phyloP scores from a whole-genome alignment of 2,329 filamentous ascomycete species.

The Cladophialophora yegresii region DNA sequence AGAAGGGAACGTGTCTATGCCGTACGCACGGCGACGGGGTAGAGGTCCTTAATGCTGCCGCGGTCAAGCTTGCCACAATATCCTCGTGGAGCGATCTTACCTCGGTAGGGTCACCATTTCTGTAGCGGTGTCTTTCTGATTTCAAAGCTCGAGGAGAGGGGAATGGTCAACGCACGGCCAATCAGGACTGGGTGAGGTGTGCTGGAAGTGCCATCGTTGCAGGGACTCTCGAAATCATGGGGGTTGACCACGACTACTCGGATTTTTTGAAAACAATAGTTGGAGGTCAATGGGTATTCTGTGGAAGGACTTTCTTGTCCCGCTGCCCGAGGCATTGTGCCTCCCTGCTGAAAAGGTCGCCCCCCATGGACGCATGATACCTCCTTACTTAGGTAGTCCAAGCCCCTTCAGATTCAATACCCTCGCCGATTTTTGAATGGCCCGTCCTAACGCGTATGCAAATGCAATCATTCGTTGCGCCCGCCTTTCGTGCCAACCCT shows the following conservation, averaged over 20 bases:
- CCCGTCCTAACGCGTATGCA: neutral
- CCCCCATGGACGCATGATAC: neutral
- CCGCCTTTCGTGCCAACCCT: neutral
- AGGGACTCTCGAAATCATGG: neutral
- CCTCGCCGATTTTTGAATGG: neutral
- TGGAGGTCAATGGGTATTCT: neutral
- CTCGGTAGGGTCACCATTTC: neutral
- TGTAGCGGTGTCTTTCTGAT: neutral
- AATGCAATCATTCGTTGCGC: slow-evolving; percentile 2
- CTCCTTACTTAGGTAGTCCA: slow-evolving; percentile 1
- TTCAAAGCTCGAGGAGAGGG: slow-evolving; percentile 4
- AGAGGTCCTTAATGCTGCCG: neutral
- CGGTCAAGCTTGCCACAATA: neutral
- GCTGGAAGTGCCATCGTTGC: neutral
- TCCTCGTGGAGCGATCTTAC: neutral
- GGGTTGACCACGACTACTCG: neutral
- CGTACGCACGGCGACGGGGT: neutral
- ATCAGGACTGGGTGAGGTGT: neutral
- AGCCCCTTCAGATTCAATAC: neutral
- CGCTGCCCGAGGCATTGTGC: neutral
- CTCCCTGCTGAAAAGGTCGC: neutral
- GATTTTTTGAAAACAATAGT: neutral
- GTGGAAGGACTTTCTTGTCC: neutral
- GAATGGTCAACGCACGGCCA: neutral
- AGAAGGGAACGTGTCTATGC: neutral